Evolutionary conservation across 768 basidiomycete species (phyloP), one percentile per base, ranked within the genome.

Genomic region (Bullera alba): DNA sequence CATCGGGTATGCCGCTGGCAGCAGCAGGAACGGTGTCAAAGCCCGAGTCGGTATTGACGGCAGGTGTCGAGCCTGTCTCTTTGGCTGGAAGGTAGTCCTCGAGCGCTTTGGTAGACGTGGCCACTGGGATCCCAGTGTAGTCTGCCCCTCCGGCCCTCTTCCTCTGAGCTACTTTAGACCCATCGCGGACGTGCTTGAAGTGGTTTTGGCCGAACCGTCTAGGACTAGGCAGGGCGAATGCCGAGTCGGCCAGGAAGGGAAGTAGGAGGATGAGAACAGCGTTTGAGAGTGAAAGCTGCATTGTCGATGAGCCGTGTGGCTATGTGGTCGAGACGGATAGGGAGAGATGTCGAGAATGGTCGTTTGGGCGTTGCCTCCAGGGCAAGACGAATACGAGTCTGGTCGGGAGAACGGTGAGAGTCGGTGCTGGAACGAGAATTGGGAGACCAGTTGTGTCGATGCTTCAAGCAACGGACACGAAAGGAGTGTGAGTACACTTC

Each of bases 41-140:
- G 5, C 22, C 15, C 3, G 39, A 26, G 16, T 15, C 17, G 19
- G 32, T 22, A 7, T n/a, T 38, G 17, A 5, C 36, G 4, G 8
- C 46, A 16, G 45, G 19, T n/a, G 30, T 19, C 15, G 28, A 29
- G n/a, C 32, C 8, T 2, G 19, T 14, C 6, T n/a, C n/a, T 14
- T 15, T 19, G 5, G 36, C 34, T 16, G 47, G 47, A 14, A 48
- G 12, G 19, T 12, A 48, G 36, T 36, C 36, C 23, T 7, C 17
- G 5, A 36, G 7, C 14, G 51, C 32, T 3, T 25, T 16, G 3
- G 56, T 49, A n/a, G 58, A 57, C 10, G 58, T 49, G n/a, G 52
- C 56, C 19, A 53, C 58, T 26, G 50, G 47, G 3, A 58, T 56
- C n/a, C 56, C 56, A 32, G 53, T 57, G 42, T 58, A 47, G 21